A percentile compares a stretch with the other conserved stretches of the same genome.
These are phyloP conservation scores for Neonectria magnoliae DNA, from an alignment of 2,329 filamentous ascomycete species.

Conservation along the genomic window DNA sequence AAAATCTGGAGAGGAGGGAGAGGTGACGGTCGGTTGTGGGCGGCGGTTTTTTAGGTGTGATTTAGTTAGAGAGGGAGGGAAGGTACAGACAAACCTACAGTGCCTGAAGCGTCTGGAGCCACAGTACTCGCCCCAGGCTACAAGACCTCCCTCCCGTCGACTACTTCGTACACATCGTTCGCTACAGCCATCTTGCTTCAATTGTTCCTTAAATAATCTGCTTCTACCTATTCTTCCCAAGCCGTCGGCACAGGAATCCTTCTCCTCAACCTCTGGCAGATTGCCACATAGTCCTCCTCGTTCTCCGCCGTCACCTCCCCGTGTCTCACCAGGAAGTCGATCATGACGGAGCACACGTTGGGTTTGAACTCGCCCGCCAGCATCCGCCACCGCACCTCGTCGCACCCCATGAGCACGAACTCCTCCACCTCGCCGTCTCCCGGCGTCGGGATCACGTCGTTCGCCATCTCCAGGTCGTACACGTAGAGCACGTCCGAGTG, in stretches of 20 bases:
- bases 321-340: slow-evolving; percentile 85
- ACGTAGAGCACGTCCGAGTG: slow-evolving; percentile 67
- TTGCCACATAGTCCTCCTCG: slow-evolving; percentile 77
- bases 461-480: slow-evolving; percentile 76
- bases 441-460: slow-evolving; percentile 69
- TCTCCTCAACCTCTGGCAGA: slow-evolving; percentile 60
- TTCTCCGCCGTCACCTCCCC: slow-evolving; percentile 77
- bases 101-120: background rate
- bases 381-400: slow-evolving; percentile 69
- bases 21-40: slow-evolving; percentile 4
- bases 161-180: background rate
- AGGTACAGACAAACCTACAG: slow-evolving; percentile 14
- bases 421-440: slow-evolving; percentile 82
- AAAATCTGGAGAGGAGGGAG: slow-evolving; percentile 15
- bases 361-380: slow-evolving; percentile 81
- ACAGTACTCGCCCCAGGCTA: background rate
- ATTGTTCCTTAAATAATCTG: background rate
- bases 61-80: slow-evolving; percentile 1
- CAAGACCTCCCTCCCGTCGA: too few relatives aligned
- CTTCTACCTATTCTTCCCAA: slow-evolving; percentile 29
- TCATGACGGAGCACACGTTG: slow-evolving; percentile 79
- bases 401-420: slow-evolving; percentile 74
- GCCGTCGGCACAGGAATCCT: slow-evolving; percentile 53
- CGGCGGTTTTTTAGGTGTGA: background rate
- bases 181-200: background rate